A percentile compares a stretch with the other conserved stretches of the same genome.
Evolutionary conservation across 2,329 filamentous ascomycete genomes (phyloP).

Genomic region (Trichoderma cornu-damae): DNA sequence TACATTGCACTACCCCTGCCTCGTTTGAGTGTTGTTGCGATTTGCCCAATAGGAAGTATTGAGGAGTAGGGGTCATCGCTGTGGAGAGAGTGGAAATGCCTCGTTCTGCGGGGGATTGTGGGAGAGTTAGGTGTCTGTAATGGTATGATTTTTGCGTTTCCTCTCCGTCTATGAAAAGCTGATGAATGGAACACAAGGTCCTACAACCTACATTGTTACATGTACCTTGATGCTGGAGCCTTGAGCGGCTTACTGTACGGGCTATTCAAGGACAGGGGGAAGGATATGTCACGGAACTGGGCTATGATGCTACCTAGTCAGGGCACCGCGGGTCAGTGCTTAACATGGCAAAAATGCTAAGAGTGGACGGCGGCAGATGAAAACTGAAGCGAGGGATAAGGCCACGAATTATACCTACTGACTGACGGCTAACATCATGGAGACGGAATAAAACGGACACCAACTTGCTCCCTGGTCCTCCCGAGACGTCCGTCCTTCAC

Average conservation of each 20-base stretch:
- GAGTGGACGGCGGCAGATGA: neutral
- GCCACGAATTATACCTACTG: neutral
- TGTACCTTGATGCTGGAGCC: neutral
- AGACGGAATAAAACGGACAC: neutral
- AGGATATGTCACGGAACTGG: constrained; percentile 9
- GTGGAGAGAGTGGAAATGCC: constrained; percentile 9
- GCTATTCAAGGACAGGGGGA: neutral
- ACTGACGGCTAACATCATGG: neutral
- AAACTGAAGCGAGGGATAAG: neutral
- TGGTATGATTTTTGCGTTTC: neutral
- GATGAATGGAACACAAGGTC: neutral
- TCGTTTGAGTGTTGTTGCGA: neutral
- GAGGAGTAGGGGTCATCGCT: neutral
- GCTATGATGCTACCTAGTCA: constrained; percentile 1
- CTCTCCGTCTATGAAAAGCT: neutral
- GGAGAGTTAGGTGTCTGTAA: neutral
- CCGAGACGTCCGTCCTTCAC: neutral
- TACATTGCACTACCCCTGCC: neutral
- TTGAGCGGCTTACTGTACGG: neutral
- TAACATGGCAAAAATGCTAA: neutral
- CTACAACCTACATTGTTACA: too few species aligned
- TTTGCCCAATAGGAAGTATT: neutral
- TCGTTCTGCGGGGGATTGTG: neutral
- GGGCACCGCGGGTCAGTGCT: constrained; percentile 1
- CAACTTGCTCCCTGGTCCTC: neutral